Percentiles rank a stretch among this genome's conserved stretches.
Conservation (phyloP, 2,329 filamentous ascomycete species). For the Hansfordia pulvinata region DNA sequence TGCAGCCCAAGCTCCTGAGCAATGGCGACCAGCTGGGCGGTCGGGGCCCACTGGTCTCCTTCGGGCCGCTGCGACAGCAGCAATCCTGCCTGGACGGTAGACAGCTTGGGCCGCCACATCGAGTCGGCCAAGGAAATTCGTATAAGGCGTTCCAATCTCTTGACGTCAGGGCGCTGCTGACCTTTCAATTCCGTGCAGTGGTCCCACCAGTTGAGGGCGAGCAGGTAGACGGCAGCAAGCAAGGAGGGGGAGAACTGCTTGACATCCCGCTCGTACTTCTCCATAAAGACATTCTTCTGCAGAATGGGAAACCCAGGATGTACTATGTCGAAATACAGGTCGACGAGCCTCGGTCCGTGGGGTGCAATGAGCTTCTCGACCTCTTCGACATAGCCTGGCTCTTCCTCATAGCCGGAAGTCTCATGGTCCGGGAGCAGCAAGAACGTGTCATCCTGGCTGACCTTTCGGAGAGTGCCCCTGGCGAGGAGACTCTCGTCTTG, state of each 20-base stretch:
- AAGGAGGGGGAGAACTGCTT: conserved; percentile 64
- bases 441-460: conserved; percentile 68
- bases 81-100: conserved; percentile 65
- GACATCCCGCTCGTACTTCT: conserved; percentile 62
- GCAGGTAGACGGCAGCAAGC: conserved; percentile 68
- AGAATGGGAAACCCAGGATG: conserved; percentile 75
- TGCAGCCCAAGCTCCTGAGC: conserved; percentile 81
- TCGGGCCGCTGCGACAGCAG: conserved; percentile 63
- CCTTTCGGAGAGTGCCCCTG: conserved; percentile 56
- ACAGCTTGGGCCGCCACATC: conserved; percentile 70
- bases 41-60: conserved; percentile 71
- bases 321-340: conserved; percentile 69
- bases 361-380: conserved; percentile 66
- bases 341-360: conserved; percentile 63
- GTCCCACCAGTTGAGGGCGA: conserved; percentile 83
- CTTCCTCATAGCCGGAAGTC: conserved; percentile 59
- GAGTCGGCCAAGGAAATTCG: conserved; percentile 61
- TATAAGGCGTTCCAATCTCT: conserved; percentile 59
- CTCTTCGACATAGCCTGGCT: conserved; percentile 52
- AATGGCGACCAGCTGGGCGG: conserved; percentile 75
- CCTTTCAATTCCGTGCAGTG: conserved; percentile 53
- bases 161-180: conserved; percentile 56
- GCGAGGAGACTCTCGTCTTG: conserved; percentile 68
- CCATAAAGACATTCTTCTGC: conserved; percentile 66
- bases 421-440: conserved; percentile 63